Evolutionary conservation across 108 stramenopile species (phyloP).

Genomic region (Aurantiochytrium sp.): DNA sequence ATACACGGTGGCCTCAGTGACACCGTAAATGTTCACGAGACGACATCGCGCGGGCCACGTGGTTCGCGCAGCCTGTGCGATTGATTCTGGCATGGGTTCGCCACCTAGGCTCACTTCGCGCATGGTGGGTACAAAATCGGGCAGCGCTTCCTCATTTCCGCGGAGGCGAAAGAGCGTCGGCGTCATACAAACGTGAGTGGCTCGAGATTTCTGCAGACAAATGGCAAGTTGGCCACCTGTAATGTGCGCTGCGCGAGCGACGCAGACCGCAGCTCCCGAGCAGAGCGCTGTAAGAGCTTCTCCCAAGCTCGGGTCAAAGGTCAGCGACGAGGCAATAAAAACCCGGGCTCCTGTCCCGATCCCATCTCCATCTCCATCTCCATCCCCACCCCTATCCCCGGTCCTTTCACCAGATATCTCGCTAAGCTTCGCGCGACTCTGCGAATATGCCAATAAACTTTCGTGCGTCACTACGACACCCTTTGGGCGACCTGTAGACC

Average conservation of each 20-base stretch:
- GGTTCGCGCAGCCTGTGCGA: background rate
- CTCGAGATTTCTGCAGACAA: background rate
- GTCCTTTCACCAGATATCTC: too few relatives aligned
- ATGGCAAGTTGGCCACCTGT: background rate
- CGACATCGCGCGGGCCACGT: background rate
- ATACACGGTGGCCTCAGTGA: constrained; percentile 9
- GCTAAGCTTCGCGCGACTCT: too few relatives aligned
- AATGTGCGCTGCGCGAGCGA: background rate
- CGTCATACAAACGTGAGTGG: background rate
- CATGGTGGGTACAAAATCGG: background rate
- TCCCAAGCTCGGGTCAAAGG: background rate
- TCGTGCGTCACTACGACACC: background rate
- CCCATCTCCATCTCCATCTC: background rate
- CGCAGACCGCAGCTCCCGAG: background rate
- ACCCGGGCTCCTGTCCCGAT: background rate
- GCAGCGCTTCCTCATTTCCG: background rate
- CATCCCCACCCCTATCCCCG: background rate
- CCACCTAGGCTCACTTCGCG: background rate
- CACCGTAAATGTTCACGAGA: background rate
- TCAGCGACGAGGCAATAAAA: background rate
- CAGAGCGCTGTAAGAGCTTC: background rate
- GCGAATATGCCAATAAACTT: background rate
- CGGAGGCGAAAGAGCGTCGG: background rate
- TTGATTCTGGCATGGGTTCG: background rate
- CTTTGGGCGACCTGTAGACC: background rate